Evolutionary conservation across 345 rosid species (phyloP).

Genomic region (Camelina neglecta): DNA sequence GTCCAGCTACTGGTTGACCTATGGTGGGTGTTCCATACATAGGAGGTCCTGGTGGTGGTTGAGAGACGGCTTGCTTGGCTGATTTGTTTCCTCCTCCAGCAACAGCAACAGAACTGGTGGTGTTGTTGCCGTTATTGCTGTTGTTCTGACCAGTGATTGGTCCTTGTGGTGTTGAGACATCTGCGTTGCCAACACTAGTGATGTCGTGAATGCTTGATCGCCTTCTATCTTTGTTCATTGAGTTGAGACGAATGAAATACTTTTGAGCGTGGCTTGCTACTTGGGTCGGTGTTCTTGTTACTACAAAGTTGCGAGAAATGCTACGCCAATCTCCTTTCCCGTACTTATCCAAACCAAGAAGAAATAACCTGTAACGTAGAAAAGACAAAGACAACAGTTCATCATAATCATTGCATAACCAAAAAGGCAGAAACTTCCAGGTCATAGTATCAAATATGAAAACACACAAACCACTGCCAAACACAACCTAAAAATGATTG

Average conservation of each 20-base stretch:
- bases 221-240: slow-evolving; percentile 93
- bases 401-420: slow-evolving; percentile 21
- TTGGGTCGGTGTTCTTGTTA: slow-evolving; percentile 95
- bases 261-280: slow-evolving; percentile 99
- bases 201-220: slow-evolving; percentile 96
- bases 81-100: slow-evolving; percentile 59
- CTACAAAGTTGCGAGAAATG: slow-evolving; percentile 93
- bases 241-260: slow-evolving; percentile 88
- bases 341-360: slow-evolving; percentile 93
- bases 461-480: neutral
- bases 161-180: slow-evolving; percentile 67
- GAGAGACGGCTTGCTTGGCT: slow-evolving; percentile 60
- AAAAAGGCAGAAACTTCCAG: neutral
- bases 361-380: slow-evolving; percentile 72
- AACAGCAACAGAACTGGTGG: slow-evolving; percentile 42
- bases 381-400: slow-evolving; percentile 24
- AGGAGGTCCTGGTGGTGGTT: slow-evolving; percentile 56
- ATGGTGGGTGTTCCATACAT: slow-evolving; percentile 71
- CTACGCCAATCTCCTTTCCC: slow-evolving; percentile 99
- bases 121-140: slow-evolving; percentile 19
- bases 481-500: neutral
- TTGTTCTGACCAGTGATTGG: slow-evolving; percentile 85
- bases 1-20: slow-evolving; percentile 85
- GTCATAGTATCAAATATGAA: slow-evolving; percentile 14
- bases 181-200: slow-evolving; percentile 81